phyloP scores from a whole-genome alignment of 352 stramenopile species.

The Phytophthora fragariae region DNA sequence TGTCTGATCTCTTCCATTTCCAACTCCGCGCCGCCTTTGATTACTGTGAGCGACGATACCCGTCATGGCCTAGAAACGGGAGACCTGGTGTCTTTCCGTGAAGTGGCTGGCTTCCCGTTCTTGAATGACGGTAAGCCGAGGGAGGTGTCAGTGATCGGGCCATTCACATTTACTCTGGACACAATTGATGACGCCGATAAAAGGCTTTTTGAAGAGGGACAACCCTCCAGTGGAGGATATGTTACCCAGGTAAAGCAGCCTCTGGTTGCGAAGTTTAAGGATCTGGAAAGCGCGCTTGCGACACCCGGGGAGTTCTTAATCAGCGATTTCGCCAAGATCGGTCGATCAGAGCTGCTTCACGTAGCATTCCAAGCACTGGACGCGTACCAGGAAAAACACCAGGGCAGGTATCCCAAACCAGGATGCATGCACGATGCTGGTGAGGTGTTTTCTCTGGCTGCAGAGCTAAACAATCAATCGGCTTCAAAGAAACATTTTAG shows the following conservation, averaged over 20 bases:
- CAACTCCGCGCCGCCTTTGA: conserved; percentile 76
- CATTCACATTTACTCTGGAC: conserved; percentile 98
- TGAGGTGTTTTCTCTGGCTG: conserved; percentile 86
- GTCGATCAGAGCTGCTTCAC: conserved; percentile 92
- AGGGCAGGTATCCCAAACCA: conserved; percentile 85
- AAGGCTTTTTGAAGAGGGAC: conserved; percentile 65
- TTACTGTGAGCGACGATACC: conserved; percentile 98
- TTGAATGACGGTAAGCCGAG: conserved; percentile 80
- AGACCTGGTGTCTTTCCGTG: conserved; percentile 96
- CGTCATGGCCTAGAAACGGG: conserved; percentile 97
- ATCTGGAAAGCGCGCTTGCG: conserved; percentile 84
- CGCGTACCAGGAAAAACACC: conserved; percentile 80
- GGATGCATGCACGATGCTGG: conserved; percentile 87
- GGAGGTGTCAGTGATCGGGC: conserved; percentile 87
- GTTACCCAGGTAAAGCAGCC: conserved; percentile 97
- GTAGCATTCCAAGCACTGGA: conserved; percentile 91
- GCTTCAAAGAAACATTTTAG: conserved; percentile 67
- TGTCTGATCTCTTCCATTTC: conserved; percentile 96
- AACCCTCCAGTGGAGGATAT: conserved; percentile 84
- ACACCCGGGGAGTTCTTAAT: conserved; percentile 96
- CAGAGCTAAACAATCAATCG: conserved; percentile 79
- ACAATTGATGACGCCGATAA: conserved; percentile 75
- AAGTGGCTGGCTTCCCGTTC: conserved; percentile 93
- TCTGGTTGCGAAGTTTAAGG: conserved; percentile 93
- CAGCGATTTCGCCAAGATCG: conserved; percentile 98